Evolutionary conservation across 2,329 filamentous ascomycete genomes (phyloP).

Genomic region (Microsporum ferrugineum): DNA sequence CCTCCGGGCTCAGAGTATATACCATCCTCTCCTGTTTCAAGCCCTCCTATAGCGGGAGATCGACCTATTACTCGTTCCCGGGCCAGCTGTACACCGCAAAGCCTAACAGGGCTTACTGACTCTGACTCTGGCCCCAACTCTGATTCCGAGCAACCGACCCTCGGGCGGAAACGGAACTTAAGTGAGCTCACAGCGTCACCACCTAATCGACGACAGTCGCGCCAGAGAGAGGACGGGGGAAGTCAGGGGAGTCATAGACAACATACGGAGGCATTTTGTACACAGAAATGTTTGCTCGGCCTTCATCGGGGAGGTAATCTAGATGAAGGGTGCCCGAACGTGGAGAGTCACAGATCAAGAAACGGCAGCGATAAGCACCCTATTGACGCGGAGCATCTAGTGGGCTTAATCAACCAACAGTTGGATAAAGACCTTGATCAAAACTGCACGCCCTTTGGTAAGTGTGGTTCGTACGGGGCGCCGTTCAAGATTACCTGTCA

Average conservation of each 20-base stretch:
- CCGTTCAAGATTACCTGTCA: conserved; percentile 22
- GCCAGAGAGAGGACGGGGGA: background rate
- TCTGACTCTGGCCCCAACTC: conserved; percentile 12
- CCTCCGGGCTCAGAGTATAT: conserved; percentile 16
- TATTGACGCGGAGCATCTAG: conserved; percentile 8
- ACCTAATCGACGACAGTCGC: background rate
- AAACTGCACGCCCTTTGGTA: conserved; percentile 12
- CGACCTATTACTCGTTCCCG: conserved; percentile 15
- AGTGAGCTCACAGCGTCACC: conserved; percentile 13
- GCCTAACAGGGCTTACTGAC: conserved; percentile 8
- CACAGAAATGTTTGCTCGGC: conserved; percentile 10
- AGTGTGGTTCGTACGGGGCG: conserved; percentile 16
- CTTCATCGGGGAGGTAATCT: conserved; percentile 9
- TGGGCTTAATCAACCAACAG: conserved; percentile 8
- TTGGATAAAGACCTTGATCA: conserved; percentile 5
- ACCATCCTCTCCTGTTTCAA: conserved; percentile 15
- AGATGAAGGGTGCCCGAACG: conserved; percentile 30
- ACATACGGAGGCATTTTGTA: conserved; percentile 7
- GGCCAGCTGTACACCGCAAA: conserved; percentile 14
- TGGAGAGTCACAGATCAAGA: conserved; percentile 20
- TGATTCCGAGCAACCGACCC: conserved; percentile 12
- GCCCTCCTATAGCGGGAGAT: conserved; percentile 8
- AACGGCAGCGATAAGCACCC: background rate
- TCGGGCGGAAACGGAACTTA: conserved; percentile 15
- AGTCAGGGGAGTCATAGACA: background rate